Evolutionary conservation across 352 stramenopile species (phyloP).

Genomic region (Globisporangium cylindrosporum): DNA sequence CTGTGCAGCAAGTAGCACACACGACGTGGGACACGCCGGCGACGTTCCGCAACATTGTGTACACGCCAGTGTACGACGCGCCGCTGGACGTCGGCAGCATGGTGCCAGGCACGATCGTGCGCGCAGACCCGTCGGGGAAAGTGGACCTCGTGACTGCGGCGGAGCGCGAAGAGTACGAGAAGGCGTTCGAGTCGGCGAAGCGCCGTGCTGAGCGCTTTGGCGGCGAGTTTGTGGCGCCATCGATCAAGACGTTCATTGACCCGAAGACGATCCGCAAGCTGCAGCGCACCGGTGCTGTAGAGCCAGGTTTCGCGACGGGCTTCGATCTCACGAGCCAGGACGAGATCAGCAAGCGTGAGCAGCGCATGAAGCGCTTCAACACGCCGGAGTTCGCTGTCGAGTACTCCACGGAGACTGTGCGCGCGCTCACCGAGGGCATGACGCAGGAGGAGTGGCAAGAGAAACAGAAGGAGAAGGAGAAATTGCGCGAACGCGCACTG

Average conservation of each 20-base stretch:
- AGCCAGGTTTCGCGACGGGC: constrained; percentile 62
- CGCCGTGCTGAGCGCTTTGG: constrained; percentile 66
- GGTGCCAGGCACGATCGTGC: constrained; percentile 49
- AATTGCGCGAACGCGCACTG: constrained; percentile 55
- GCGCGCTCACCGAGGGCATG: constrained; percentile 53
- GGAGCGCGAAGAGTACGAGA: constrained; percentile 50
- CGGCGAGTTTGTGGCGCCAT: constrained; percentile 49
- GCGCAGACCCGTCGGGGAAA: constrained; percentile 50
- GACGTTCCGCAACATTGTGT: constrained; percentile 43
- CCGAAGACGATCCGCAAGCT: constrained; percentile 71
- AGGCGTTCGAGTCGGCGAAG: constrained; percentile 39
- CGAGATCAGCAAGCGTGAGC: constrained; percentile 61
- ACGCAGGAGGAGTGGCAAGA: constrained; percentile 73
- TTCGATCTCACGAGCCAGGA: constrained; percentile 68
- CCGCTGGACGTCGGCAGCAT: constrained; percentile 38
- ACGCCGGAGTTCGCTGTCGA: constrained; percentile 70
- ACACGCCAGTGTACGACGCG: constrained; percentile 32
- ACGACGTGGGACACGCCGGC: constrained; percentile 67
- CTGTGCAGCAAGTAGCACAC: constrained; percentile 48
- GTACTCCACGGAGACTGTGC: constrained; percentile 60
- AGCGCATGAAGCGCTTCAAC: constrained; percentile 81
- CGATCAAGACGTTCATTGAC: constrained; percentile 79
- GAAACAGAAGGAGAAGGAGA: constrained; percentile 57
- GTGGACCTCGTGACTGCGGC: constrained; percentile 55
- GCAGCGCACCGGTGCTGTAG: constrained; percentile 63